phyloP scores from a whole-genome alignment of 164 flowering plant species.

The Brasenia schreberi region DNA sequence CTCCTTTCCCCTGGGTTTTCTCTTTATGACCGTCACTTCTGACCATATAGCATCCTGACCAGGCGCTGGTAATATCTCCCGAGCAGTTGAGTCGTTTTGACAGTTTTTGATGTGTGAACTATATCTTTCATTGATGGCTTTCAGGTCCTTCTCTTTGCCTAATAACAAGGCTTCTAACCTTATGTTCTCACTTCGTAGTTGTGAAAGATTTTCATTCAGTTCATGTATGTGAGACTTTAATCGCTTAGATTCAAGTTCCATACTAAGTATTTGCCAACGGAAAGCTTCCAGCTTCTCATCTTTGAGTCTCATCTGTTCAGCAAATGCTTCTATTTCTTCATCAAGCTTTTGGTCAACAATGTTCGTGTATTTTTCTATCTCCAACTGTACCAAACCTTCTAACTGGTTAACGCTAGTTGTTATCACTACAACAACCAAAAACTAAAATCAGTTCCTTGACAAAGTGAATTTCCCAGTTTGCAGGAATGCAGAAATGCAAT shows the following conservation, averaged over 20 bases:
- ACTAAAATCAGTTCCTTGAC: not conserved
- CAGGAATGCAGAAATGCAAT: not conserved
- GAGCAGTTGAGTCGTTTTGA: constrained; percentile 14
- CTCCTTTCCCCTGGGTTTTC: constrained; percentile 25
- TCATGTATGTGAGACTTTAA: constrained; percentile 52
- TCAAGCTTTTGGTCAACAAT: constrained; percentile 51
- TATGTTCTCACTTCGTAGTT: constrained; percentile 40
- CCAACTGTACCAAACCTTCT: constrained; percentile 40
- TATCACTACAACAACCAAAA: constrained; percentile 9
- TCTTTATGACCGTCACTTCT: constrained; percentile 32
- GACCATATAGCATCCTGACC: constrained; percentile 27
- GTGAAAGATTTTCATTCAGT: constrained; percentile 34
- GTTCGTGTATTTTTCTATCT: constrained; percentile 41
- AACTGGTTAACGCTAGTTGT: constrained; percentile 28
- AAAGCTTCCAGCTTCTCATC: constrained; percentile 72
- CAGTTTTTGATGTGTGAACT: constrained; percentile 11
- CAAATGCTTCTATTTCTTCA: constrained; percentile 64
- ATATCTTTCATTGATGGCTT: constrained; percentile 32
- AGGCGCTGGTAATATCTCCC: constrained; percentile 10
- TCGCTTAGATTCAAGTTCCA: constrained; percentile 70
- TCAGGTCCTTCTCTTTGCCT: constrained; percentile 46
- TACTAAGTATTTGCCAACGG: constrained; percentile 61
- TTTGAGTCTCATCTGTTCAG: constrained; percentile 65
- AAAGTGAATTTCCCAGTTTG: not conserved
- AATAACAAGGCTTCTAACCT: constrained; percentile 41